A percentile compares a stretch with the other conserved stretches of the same genome.
phyloP scores from a whole-genome alignment of 495 filamentous ascomycete species.

The Hypoxylon trugodes region DNA sequence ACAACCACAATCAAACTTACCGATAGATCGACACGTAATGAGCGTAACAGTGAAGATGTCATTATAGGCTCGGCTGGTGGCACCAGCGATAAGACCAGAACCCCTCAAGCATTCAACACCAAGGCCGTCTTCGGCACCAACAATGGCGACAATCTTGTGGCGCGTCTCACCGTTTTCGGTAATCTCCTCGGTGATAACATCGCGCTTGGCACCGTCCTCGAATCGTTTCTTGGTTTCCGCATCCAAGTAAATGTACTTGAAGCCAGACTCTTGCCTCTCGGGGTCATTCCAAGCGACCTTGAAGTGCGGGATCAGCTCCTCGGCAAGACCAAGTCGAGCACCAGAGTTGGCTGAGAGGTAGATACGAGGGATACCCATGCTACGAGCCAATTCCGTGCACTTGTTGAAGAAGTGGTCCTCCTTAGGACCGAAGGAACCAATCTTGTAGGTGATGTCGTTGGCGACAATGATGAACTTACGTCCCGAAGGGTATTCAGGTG shows the following conservation, averaged over 20 bases:
- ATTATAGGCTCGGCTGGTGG: conserved; percentile 95
- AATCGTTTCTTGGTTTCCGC: conserved; percentile 87
- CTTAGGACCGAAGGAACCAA: conserved; percentile 93
- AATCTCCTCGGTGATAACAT: conserved; percentile 89
- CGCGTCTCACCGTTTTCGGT: conserved; percentile 87
- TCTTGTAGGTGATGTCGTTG: conserved; percentile 99
- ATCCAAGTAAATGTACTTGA: conserved; percentile 98
- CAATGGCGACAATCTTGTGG: conserved; percentile 92
- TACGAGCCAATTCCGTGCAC: conserved; percentile 94
- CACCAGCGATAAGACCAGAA: conserved; percentile 97
- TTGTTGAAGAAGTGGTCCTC: conserved; percentile 99
- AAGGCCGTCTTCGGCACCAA: conserved; percentile 94
- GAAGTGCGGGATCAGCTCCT: conserved; percentile 97
- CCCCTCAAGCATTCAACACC: conserved; percentile 98
- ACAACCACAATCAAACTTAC: conserved; percentile 52
- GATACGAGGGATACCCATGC: conserved; percentile 92
- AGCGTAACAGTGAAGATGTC: conserved; percentile 99
- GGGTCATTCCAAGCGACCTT: conserved; percentile 94
- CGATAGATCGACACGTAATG: conserved; percentile 95
- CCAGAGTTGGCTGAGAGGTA: conserved; percentile 99
- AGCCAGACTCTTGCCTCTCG: conserved; percentile 84
- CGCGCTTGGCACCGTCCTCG: conserved; percentile 78
- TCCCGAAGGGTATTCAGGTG: conserved; percentile 95
- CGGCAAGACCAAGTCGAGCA: conserved; percentile 95
- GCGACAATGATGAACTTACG: conserved; percentile 93